Base-by-base conservation (phyloP, 2,329 filamentous ascomycete genomes). In the Zalaria obscura region DNA sequence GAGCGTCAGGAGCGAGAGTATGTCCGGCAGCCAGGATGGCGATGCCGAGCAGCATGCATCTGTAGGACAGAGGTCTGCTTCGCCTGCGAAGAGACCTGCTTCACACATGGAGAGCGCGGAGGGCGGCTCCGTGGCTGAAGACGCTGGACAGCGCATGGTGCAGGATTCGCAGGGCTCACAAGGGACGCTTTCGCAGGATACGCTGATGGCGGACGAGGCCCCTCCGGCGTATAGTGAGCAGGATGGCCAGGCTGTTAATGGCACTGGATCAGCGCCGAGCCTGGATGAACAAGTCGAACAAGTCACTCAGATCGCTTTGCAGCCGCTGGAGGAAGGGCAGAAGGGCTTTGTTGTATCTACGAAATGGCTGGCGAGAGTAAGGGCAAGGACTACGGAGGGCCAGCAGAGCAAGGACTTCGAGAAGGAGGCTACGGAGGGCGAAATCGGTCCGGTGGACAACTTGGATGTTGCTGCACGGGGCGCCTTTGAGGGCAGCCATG, bases 381-480 rank as follows among this genome's bases (percentile, higher is more conserved):
- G 80, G 45, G 73, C 81, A 25, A 69, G 83, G 42, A 75, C 74
- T 38, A 69, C 73, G 5, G 72, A 76, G n/a, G 60, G 67, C 10
- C 70, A 73, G 43, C 62, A 70, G 40, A 69, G 68, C 18, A 68
- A 71, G 47, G 70, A 74, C 40, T 65, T 63, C 33, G 66, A 71
- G 45, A 82, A 83, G 47, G 64, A 69, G n/a, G 71, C 72, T 6
- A 56, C 68, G 7, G 72, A 79, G 44, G 75, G 73, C 5, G 72
- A 76, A 4, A 72, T 91, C 42, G 87, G 87, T 1, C 83, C 84
- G 0, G 74, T 96, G 28, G 86, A 95, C 66, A 95, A 95, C 56
- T 78, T 82, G 0, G 82, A 88, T 55, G 78, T 95, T 45, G 76
- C 88, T 40, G 44, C 48, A 5, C 41, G 47, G n/a, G 53, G 50